phyloP scores from a whole-genome alignment of 495 filamentous ascomycete genomes.

The Penicillium alfredii region DNA sequence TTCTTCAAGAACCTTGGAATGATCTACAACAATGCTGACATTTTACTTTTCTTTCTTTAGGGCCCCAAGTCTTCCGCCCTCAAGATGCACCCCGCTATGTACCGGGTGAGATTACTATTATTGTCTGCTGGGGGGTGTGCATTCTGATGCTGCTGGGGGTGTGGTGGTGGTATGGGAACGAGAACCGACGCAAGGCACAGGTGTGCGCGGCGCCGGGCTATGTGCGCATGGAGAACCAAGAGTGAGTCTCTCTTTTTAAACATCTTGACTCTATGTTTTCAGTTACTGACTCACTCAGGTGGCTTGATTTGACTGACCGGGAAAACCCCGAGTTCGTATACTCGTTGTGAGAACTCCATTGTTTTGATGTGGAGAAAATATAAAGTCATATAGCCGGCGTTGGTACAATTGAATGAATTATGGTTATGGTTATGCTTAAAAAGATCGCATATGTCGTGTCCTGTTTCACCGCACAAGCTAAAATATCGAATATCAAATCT shows the following conservation, averaged over 20 bases:
- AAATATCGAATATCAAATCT: too few species aligned
- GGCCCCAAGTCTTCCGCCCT: slow-evolving; percentile 55
- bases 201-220: slow-evolving; percentile 51
- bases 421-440: too few species aligned
- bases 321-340: slow-evolving; percentile 41
- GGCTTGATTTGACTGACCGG: slow-evolving; percentile 53
- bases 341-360: slow-evolving; percentile 23
- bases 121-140: slow-evolving; percentile 55
- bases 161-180: slow-evolving; percentile 51
- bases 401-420: too few species aligned
- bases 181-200: slow-evolving; percentile 58
- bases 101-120: slow-evolving; percentile 62
- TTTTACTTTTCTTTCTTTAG: slow-evolving; percentile 20
- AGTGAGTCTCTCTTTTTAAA: slow-evolving; percentile 32
- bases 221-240: slow-evolving; percentile 61
- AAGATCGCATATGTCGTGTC: too few species aligned
- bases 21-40: too few species aligned
- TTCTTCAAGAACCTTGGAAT: too few species aligned
- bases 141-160: slow-evolving; percentile 55
- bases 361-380: too few species aligned
- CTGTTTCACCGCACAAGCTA: too few species aligned
- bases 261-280: neutral
- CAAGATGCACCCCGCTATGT: slow-evolving; percentile 56
- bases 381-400: too few species aligned
- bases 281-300: slow-evolving; percentile 23